Evolutionary conservation across 2,329 filamentous ascomycete genomes (phyloP).

Genomic region (Aspergillus niger): DNA sequence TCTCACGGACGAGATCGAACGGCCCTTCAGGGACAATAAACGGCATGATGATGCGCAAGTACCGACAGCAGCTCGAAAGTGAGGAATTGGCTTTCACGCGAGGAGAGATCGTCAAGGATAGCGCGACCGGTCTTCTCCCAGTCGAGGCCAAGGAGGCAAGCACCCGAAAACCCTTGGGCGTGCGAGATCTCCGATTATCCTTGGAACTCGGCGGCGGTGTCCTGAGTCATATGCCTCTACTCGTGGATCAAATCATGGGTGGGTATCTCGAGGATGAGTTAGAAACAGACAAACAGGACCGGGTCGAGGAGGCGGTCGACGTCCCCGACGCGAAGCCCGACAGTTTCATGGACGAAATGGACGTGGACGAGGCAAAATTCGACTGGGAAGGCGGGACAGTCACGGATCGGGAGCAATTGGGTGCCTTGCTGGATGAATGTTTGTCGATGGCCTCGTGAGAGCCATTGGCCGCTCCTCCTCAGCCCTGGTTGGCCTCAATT

Average conservation of each 20-base stretch:
- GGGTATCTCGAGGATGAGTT: constrained; percentile 75
- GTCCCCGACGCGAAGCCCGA: constrained; percentile 21
- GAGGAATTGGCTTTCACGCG: constrained; percentile 73
- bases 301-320: constrained; percentile 27
- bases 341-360: constrained; percentile 40
- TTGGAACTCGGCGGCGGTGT: constrained; percentile 74
- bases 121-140: constrained; percentile 72
- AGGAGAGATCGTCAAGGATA: constrained; percentile 74
- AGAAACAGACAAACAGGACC: constrained; percentile 51
- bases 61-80: constrained; percentile 69
- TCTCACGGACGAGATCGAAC: constrained; percentile 58
- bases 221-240: constrained; percentile 74
- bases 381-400: constrained; percentile 44
- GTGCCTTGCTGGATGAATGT: constrained; percentile 44
- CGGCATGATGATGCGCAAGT: constrained; percentile 78
- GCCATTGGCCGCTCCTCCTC: constrained; percentile 15
- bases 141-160: constrained; percentile 76
- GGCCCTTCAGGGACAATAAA: constrained; percentile 64
- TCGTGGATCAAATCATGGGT: constrained; percentile 69
- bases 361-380: constrained; percentile 40
- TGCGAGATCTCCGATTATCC: constrained; percentile 76
- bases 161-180: constrained; percentile 70
- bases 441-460: constrained; percentile 44
- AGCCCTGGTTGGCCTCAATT: constrained; percentile 10
- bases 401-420: constrained; percentile 41